These are phyloP conservation scores for Huntiella savannae DNA, from an alignment of 2,329 filamentous ascomycete genomes.

Conservation along the genomic window DNA sequence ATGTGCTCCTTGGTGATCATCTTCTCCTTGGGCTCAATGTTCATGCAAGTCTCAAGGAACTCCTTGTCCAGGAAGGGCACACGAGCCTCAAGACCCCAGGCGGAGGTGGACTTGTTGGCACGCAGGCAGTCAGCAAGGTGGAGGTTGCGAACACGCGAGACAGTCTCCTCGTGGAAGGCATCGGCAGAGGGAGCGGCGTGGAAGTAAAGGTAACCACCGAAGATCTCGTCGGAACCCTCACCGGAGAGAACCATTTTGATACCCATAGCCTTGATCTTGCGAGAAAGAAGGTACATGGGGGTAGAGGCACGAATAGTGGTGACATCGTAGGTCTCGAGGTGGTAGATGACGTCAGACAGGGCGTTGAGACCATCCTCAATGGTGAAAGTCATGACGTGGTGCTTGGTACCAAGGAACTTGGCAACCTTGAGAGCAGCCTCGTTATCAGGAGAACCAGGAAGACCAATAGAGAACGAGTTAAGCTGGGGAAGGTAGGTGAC, in stretches of 20 bases:
- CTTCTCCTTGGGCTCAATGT: constrained; percentile 86
- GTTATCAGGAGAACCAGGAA: constrained; percentile 82
- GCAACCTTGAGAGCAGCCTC: constrained; percentile 83
- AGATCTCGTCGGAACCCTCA: constrained; percentile 95
- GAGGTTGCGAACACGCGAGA: constrained; percentile 87
- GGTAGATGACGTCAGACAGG: constrained; percentile 91
- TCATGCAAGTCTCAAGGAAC: constrained; percentile 87
- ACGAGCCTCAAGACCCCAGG: constrained; percentile 93
- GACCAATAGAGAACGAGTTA: constrained; percentile 96
- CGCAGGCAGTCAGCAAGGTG: constrained; percentile 91
- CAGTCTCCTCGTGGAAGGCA: constrained; percentile 89
- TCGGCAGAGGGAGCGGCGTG: constrained; percentile 79
- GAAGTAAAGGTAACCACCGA: constrained; percentile 97
- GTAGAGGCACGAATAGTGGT: constrained; percentile 97
- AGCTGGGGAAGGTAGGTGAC: constrained; percentile 84
- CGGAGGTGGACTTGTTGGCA: constrained; percentile 97
- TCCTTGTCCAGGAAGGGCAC: constrained; percentile 96
- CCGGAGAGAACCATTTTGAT: constrained; percentile 98
- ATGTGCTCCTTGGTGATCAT: constrained; percentile 80
- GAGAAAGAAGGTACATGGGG: constrained; percentile 91
- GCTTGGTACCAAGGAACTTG: constrained; percentile 91
- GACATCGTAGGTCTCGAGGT: constrained; percentile 94
- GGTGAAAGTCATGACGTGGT: constrained; percentile 96
- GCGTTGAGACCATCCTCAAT: constrained; percentile 94
- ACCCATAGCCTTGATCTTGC: constrained; percentile 99